Base-by-base conservation (phyloP, 208 protist genomes). In the Crithidia acanthocephali region DNA sequence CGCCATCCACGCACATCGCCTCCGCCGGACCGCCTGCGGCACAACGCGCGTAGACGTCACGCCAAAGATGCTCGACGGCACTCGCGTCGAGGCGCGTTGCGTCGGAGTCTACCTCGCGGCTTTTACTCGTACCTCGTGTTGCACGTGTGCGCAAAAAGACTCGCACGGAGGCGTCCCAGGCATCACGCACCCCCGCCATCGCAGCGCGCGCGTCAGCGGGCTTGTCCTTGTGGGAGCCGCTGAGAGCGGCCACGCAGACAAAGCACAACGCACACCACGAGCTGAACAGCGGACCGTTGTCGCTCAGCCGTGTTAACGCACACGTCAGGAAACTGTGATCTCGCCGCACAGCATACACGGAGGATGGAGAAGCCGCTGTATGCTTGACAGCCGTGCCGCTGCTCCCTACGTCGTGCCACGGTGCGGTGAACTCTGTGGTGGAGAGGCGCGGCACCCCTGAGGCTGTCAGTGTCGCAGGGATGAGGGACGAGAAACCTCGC, bases 221-320 rank as follows among this genome's bases (percentile, higher is more conserved):
- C 1, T 25, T 32, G 2, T 30, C 45, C 9, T 22, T 51, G 8
- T 8, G 3, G 30, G 52, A 37, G 8, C 9, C 37, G 45, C 9
- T 50, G 45, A 52, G 2, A 5, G 50, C 62, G 0, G 35, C 42
- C 33, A 76, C 6, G 60, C 72, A 70, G 0, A 28, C 45, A 40
- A 65, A 77, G 30, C 45, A 65, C 48, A 77, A 47, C 1, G 72
- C 53, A 30, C 72, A 77, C 72, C 72, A 77, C 33, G 72, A 33
- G 42, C 64, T 77, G 64, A 77, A 77, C 30, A 77, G 72, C 27
- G 72, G 72, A 0, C 72, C 72, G 37, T 37, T 18, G 5, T 32
- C 23, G 47, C 63, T 70, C 32, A 77, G 58, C 22, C 18, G 20
- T 7, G 15, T 23, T 27, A 77, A 40, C 15, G 64, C 64, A n/a